Evolutionary conservation across 176 grass and related monocot genomes (phyloP), one percentile per base, ranked within the genome.

Genomic region (Oryza longistaminata): DNA sequence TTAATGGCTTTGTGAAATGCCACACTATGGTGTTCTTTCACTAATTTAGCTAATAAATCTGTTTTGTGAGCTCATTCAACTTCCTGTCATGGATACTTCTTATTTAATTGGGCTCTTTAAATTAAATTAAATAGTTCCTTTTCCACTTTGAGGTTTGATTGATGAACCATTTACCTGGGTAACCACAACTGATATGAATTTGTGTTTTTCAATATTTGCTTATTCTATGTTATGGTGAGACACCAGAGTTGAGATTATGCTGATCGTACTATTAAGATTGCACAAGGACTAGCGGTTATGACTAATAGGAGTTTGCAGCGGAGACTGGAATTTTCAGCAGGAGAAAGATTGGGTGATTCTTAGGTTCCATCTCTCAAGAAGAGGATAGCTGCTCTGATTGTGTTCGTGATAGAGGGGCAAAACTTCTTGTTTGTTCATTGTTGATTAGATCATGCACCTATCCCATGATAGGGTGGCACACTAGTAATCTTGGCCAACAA

Each of bases 1-100:
- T 6, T 74, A 86, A 13, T 7, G 9, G n/a, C 46, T 72, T 22
- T 78, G 25, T 78, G 49, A 40, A 74, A 71, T 69, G 52, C 27
- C 49, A 49, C 26, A 17, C 6, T 27, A 14, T 8, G 19, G 31
- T 61, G 3, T 19, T 70, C 53, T 19, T 75, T 5, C 37, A 75
- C 34, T 89, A 64, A 39, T 39, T 80, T 74, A 53, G 44, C 81
- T 44, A 46, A 58, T 16, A 39, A 78, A 42, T 27, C 10, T 83
- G 60, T 39, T 29, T 40, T 62, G 34, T 1, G 21, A 61, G 33
- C 25, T 15, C 39, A 40, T 40, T 40, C 39, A 55, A 31, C 7
- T 67, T 83, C 14, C 12, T 44, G n/a, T 9, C 43, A 33, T 17
- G 16, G 24, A 42, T 82, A 27, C 31, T 43, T 76, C 11, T 71